A percentile compares a stretch with the other conserved stretches of the same genome.
These are phyloP conservation scores for Aspergillus niger DNA, from an alignment of 2,329 filamentous ascomycete genomes.

Conservation along the genomic window DNA sequence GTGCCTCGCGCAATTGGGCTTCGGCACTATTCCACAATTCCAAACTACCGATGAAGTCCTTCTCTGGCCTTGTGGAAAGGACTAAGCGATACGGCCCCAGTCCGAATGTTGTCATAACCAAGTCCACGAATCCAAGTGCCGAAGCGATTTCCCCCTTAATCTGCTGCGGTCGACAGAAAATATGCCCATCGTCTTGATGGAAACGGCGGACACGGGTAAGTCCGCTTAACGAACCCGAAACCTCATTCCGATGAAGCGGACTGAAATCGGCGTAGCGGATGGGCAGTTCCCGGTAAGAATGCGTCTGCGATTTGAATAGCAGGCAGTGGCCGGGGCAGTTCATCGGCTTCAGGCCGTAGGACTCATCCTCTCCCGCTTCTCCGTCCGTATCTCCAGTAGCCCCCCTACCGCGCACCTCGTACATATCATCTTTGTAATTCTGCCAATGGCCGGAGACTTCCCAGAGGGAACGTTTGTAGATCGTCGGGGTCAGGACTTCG, in stretches of 20 bases:
- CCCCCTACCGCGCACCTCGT: constrained; percentile 66
- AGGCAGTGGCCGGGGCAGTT: constrained; percentile 89
- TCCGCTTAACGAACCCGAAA: constrained; percentile 77
- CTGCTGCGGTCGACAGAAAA: constrained; percentile 79
- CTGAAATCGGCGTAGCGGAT: constrained; percentile 86
- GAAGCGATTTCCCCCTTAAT: constrained; percentile 72
- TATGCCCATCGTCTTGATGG: constrained; percentile 88
- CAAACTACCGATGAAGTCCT: constrained; percentile 73
- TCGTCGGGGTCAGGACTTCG: constrained; percentile 85
- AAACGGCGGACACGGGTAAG: constrained; percentile 83
- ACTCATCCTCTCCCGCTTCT: constrained; percentile 62
- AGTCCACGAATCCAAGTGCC: constrained; percentile 72
- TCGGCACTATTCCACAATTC: constrained; percentile 72
- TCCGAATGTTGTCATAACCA: constrained; percentile 69
- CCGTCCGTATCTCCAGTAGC: constrained; percentile 46
- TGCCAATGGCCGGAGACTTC: constrained; percentile 82
- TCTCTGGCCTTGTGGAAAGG: constrained; percentile 74
- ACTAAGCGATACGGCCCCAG: constrained; percentile 74
- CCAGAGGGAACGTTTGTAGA: constrained; percentile 89
- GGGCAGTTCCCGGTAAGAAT: constrained; percentile 78
- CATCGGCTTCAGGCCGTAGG: constrained; percentile 88
- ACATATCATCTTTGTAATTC: constrained; percentile 93
- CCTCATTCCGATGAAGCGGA: constrained; percentile 81
- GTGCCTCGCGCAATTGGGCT: constrained; percentile 62
- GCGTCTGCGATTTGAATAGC: constrained; percentile 72